Conservation (phyloP, 164 flowering plant species). For the Chimonanthus salicifolius region DNA sequence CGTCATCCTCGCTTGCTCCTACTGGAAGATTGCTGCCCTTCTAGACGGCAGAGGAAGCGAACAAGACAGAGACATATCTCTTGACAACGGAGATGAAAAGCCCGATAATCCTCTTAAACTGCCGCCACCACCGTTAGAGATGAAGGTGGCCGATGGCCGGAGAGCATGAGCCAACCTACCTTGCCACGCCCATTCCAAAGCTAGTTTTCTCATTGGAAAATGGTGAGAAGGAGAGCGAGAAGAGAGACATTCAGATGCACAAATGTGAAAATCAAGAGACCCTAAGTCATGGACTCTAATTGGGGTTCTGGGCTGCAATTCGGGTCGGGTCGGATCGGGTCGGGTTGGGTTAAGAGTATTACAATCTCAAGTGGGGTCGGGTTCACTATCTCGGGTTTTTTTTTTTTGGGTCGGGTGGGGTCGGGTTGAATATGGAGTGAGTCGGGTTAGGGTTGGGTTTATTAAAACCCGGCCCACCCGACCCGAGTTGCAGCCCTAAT, state of each 20-base stretch:
- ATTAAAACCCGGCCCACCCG: no score
- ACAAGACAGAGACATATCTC: constrained; percentile 25
- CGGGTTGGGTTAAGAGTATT: no score
- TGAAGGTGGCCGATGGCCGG: constrained; percentile 75
- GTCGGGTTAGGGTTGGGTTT: no score
- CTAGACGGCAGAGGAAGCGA: constrained; percentile 41
- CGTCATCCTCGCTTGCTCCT: constrained; percentile 71
- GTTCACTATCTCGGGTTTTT: no score
- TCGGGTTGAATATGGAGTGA: no score
- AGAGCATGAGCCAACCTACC: constrained; percentile 45
- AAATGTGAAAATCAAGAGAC: background rate
- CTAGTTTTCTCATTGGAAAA: constrained; percentile 35
- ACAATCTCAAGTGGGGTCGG: no score
- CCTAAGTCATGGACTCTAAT: no score
- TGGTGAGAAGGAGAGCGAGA: background rate
- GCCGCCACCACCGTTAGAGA: constrained; percentile 29
- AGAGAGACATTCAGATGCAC: background rate
- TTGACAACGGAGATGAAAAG: constrained; percentile 37
- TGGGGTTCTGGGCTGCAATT: no score
- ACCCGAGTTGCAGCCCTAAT: no score
- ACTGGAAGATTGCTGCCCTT: constrained; percentile 63
- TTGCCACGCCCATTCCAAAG: constrained; percentile 57
- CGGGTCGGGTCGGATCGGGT: no score
- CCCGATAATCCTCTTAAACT: constrained; percentile 19
- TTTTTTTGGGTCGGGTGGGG: no score